These are phyloP conservation scores for Zalerion maritima DNA, from an alignment of 495 filamentous ascomycete genomes.

Conservation along the genomic window DNA sequence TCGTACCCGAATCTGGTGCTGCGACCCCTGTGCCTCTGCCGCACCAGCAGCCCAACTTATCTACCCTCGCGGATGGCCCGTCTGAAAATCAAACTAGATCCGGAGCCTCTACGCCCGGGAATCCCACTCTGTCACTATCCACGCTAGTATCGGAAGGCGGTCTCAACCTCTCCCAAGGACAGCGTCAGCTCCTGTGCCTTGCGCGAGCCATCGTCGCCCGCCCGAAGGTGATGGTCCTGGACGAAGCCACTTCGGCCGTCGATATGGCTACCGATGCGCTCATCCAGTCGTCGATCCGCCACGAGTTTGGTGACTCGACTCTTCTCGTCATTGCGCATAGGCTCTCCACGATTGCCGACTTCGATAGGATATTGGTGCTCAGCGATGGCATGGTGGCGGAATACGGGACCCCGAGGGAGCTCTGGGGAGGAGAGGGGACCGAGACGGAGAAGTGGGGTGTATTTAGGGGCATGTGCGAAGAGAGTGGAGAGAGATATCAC, in stretches of 20 bases:
- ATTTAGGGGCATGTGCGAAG: conserved; percentile 59
- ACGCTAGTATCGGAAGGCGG: conserved; percentile 62
- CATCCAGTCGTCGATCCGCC: conserved; percentile 69
- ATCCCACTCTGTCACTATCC: conserved; percentile 12
- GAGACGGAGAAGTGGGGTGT: conserved; percentile 36
- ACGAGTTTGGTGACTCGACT: conserved; percentile 64
- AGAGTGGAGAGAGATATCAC: conserved; percentile 54
- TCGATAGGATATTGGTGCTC: conserved; percentile 72
- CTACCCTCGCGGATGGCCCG: conserved; percentile 7
- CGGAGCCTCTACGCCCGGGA: conserved; percentile 5
- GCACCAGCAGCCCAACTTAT: conserved; percentile 7
- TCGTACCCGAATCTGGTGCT: conserved; percentile 40
- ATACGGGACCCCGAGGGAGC: conserved; percentile 52
- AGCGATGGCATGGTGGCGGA: conserved; percentile 61
- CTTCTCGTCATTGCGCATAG: conserved; percentile 82
- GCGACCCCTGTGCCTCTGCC: conserved; percentile 10
- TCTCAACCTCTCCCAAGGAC: conserved; percentile 71
- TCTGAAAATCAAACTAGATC: conserved; percentile 13
- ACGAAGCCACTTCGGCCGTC: conserved; percentile 81
- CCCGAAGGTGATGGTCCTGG: conserved; percentile 75
- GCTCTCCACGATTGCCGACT: conserved; percentile 73
- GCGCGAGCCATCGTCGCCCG: conserved; percentile 71
- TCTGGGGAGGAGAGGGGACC: conserved; percentile 42
- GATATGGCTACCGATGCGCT: conserved; percentile 75
- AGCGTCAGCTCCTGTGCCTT: conserved; percentile 77